A percentile compares a stretch with the other conserved stretches of the same genome.
Conservation (phyloP, 2,329 filamentous ascomycete genomes). For the Hypoxylon sp. region DNA sequence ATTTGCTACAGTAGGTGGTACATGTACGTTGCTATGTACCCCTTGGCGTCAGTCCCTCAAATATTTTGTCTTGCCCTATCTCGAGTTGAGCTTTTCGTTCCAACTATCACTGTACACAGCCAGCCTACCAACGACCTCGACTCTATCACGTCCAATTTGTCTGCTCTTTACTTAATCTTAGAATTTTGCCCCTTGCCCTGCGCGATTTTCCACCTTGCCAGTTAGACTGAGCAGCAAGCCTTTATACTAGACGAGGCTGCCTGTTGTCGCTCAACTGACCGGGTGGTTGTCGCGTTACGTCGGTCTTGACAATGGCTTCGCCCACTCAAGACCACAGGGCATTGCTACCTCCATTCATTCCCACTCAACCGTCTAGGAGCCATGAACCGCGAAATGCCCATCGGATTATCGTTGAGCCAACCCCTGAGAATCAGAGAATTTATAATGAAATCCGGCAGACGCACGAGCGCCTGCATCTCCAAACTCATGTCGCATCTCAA, state of each 20-base stretch:
- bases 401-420: conserved; percentile 49
- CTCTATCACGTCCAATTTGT: conserved; percentile 20
- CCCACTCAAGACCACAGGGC: conserved; percentile 24
- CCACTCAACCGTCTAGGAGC: conserved; percentile 17
- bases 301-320: conserved; percentile 43
- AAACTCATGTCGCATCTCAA: conserved; percentile 47
- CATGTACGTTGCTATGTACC: conserved; percentile 24
- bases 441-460: conserved; percentile 52
- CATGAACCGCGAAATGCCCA: conserved; percentile 33
- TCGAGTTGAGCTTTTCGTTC: conserved; percentile 37
- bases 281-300: conserved; percentile 15
- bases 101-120: conserved; percentile 39
- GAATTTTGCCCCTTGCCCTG: conserved; percentile 26
- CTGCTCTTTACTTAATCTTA: conserved; percentile 9
- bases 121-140: conserved; percentile 25
- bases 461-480: conserved; percentile 42
- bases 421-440: conserved; percentile 47
- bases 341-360: conserved; percentile 25
- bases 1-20: conserved; percentile 23
- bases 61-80: conserved; percentile 31
- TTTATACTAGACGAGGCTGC: conserved; percentile 32
- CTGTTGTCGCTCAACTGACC: conserved; percentile 14
- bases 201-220: conserved; percentile 30
- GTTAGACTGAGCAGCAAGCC: conserved; percentile 7
- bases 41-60: conserved; percentile 23